Percentiles rank a stretch among this genome's conserved stretches.
phyloP scores from a whole-genome alignment of 176 grass and related monocot species.

The Secale cereale region DNA sequence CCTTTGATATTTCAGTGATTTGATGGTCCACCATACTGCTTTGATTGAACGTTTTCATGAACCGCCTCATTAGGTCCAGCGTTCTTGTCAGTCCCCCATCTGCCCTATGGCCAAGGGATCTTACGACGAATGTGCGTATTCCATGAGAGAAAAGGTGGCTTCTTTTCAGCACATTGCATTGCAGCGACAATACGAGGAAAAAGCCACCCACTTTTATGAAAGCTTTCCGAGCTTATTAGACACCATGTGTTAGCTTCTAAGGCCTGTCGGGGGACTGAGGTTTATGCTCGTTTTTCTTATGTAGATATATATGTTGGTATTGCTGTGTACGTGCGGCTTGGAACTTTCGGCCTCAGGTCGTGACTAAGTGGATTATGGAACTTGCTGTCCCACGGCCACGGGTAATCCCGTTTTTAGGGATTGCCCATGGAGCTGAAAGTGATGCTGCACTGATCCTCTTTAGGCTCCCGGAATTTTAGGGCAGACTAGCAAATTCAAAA shows the following conservation, averaged over 20 bases:
- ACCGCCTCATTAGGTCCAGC: conserved; percentile 19
- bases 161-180: neutral
- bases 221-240: neutral
- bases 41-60: conserved; percentile 14
- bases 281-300: neutral
- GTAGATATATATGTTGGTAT: neutral
- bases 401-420: neutral
- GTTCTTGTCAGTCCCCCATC: conserved; percentile 24
- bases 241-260: conserved; percentile 9
- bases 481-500: too few relatives aligned
- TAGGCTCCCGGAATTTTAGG: neutral
- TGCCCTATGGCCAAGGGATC: neutral
- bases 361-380: neutral
- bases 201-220: neutral
- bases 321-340: neutral
- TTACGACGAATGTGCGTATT: neutral
- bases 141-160: neutral
- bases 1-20: neutral
- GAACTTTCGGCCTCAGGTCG: neutral
- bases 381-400: neutral
- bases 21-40: too few relatives aligned
- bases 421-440: neutral
- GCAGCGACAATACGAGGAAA: neutral
- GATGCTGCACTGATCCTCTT: neutral
- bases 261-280: conserved; percentile 4